Evolutionary conservation across 352 stramenopile species (phyloP).

Genomic region (Phytophthora fragariaefolia): DNA sequence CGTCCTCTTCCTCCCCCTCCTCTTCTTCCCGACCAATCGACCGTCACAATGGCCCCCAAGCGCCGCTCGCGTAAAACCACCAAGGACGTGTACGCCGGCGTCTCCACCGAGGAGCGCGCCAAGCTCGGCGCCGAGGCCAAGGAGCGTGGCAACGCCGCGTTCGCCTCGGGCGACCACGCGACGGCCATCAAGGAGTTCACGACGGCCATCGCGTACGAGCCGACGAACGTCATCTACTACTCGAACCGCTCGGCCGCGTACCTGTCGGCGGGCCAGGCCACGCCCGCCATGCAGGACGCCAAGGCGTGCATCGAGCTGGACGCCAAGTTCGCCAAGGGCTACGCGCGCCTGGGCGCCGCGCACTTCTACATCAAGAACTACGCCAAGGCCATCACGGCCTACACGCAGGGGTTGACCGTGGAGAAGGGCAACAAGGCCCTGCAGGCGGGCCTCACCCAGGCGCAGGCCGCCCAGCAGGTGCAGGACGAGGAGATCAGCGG

Average conservation of each 20-base stretch:
- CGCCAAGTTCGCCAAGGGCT: constrained; percentile 88
- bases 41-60: constrained; percentile 74
- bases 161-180: constrained; percentile 77
- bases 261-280: constrained; percentile 80
- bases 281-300: constrained; percentile 83
- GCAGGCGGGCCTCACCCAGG: constrained; percentile 82
- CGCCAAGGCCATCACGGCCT: constrained; percentile 83
- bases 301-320: constrained; percentile 89
- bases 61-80: constrained; percentile 84
- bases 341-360: constrained; percentile 82
- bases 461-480: constrained; percentile 82
- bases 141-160: constrained; percentile 86
- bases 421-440: constrained; percentile 89
- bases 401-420: constrained; percentile 79
- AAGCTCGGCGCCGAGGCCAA: constrained; percentile 85
- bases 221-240: constrained; percentile 88
- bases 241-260: constrained; percentile 90
- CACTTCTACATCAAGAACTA: constrained; percentile 93
- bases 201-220: constrained; percentile 85
- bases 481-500: constrained; percentile 86
- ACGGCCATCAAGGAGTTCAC: constrained; percentile 91
- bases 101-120: constrained; percentile 70
- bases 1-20: too few relatives aligned
- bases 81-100: constrained; percentile 79
- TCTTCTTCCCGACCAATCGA: constrained; percentile 5